Base-by-base conservation (phyloP, 352 stramenopile genomes). In the Pythium phragmiticola region DNA sequence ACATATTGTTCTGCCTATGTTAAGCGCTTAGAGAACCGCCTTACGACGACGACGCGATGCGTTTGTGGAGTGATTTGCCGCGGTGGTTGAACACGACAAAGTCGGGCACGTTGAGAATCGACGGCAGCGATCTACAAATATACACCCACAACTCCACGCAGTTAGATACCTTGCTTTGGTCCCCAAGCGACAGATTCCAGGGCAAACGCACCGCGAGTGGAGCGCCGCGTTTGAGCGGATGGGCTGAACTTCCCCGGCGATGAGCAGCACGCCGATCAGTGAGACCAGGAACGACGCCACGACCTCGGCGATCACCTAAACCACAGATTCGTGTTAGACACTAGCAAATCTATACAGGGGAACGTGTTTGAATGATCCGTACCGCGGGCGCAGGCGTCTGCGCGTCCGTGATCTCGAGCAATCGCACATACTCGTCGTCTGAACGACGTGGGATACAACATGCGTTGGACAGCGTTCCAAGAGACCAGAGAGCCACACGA, bases 11-110 rank as follows among this genome's bases (percentile, higher is more conserved):
- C 7, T 39, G 34, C 11, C 34, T 39, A 11, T 39, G 7, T 39
- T 13, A 12, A 16, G 6, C 14, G 13, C 39, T 46, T 12, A 16
- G 14, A 42, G 37, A 42, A 42, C 12, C 14, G 19, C 72, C 14
- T 36, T 74, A 74, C 39, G 72, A 67, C 13, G 39, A 46, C 13
- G 39, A n/a, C 11, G 53, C 75, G 42, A 88, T 72, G 45, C 78
- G 80, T 67, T 88, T 90, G 75, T 88, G 80, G 43, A 93, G 73
- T 41, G 82, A 75, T 68, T 88, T 84, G 56, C 74, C 82, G 63
- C 84, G 82, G 70, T 93, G 84, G 69, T 90, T 91, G 71, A 90
- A 93, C 68, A 91, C 80, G 68, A 86, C 70, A 66, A 93, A 93
- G 57, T 93, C 82, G 14, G 84, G 78, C 49, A 72, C 82, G 37